phyloP scores from a whole-genome alignment of 2,329 filamentous ascomycete species.

The Diaporthe vaccinii region DNA sequence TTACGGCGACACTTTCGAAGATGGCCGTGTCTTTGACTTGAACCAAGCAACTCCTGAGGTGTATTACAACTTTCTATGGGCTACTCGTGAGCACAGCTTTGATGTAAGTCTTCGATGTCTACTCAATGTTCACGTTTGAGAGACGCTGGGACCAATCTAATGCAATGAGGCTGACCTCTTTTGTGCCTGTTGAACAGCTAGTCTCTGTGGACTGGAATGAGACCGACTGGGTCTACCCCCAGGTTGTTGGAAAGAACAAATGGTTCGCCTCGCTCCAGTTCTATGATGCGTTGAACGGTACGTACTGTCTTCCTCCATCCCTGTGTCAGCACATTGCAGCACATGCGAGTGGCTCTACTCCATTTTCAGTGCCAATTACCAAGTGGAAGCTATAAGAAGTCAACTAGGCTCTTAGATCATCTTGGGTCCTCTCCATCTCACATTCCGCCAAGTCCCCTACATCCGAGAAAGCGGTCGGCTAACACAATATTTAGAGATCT shows the following conservation, averaged over 20 bases:
- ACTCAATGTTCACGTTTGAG: neutral
- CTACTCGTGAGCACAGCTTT: constrained; percentile 8
- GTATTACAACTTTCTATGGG: constrained; percentile 12
- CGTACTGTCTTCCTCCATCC: neutral
- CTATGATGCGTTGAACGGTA: constrained; percentile 26
- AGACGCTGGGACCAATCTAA: neutral
- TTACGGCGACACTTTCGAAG: constrained; percentile 7
- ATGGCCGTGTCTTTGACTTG: constrained; percentile 4
- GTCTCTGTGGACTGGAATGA: constrained; percentile 6
- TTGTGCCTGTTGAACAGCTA: neutral
- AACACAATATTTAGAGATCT: neutral
- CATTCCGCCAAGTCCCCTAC: neutral
- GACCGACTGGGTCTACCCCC: constrained; percentile 9
- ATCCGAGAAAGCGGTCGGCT: neutral
- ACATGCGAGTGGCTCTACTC: neutral
- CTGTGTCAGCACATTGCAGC: neutral
- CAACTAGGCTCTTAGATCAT: neutral
- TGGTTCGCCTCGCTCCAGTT: constrained; percentile 7
- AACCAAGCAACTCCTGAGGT: neutral
- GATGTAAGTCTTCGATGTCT: neutral
- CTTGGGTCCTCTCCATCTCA: neutral
- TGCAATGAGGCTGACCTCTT: neutral
- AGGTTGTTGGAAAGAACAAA: constrained; percentile 22
- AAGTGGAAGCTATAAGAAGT: neutral
- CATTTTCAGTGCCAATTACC: neutral